Conservation (phyloP, 805 yeast species). For the Zygosaccharomyces pseudorouxii region DNA sequence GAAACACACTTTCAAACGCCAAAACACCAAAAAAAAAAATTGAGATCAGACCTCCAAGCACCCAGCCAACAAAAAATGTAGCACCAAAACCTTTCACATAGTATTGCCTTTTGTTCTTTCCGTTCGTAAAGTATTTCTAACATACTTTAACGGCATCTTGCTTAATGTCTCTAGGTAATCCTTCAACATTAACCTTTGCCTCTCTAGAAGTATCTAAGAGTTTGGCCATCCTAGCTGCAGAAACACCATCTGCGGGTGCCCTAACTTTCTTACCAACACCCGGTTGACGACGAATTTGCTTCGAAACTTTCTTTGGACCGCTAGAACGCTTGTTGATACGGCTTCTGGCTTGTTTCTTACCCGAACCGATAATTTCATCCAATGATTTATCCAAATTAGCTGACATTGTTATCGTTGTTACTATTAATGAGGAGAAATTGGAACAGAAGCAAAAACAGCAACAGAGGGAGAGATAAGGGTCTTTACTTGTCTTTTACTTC, state of each 20-base stretch:
- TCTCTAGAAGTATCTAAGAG: conserved; percentile 51
- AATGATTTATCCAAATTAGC: conserved; percentile 84
- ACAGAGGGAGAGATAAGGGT: conserved; percentile 9
- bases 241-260: conserved; percentile 29
- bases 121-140: conserved; percentile 27
- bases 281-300: conserved; percentile 33
- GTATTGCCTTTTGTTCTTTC: background rate
- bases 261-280: conserved; percentile 23
- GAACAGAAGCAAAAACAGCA: conserved; percentile 2
- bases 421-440: background rate
- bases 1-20: background rate
- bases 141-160: conserved; percentile 83
- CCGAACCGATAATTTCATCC: conserved; percentile 84
- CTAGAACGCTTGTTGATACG: conserved; percentile 32
- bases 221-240: conserved; percentile 36
- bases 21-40: no score
- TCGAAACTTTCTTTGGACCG: conserved; percentile 32
- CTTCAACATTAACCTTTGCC: conserved; percentile 79
- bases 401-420: conserved; percentile 48
- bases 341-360: conserved; percentile 38
- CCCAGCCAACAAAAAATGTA: background rate
- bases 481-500: background rate
- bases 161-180: conserved; percentile 81
- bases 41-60: background rate
- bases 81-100: background rate